A percentile compares a stretch with the other conserved stretches of the same genome.
phyloP scores from a whole-genome alignment of 805 yeast genomes.

The Candida anglica region DNA sequence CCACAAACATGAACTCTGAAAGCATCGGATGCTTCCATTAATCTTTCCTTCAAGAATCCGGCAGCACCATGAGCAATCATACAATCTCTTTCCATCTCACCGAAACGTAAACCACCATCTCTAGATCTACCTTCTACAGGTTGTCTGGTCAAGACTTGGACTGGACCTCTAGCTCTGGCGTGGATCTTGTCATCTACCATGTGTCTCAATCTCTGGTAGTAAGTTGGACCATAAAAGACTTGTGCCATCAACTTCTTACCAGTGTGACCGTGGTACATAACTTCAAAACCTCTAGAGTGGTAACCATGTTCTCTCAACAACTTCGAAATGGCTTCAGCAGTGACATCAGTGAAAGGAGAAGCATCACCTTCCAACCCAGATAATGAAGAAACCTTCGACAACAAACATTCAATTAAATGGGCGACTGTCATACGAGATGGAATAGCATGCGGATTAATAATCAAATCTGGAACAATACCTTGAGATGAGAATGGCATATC shows the following conservation, averaged over 20 bases:
- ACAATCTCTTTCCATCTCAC: conserved; percentile 99
- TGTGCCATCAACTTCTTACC: conserved; percentile 98
- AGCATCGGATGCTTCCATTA: conserved; percentile 99
- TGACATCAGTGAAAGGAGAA: conserved; percentile 96
- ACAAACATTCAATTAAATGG: conserved; percentile 95
- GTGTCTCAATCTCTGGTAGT: conserved; percentile 96
- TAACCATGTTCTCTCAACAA: conserved; percentile 92
- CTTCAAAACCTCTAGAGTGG: conserved; percentile 97
- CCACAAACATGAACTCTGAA: conserved; percentile 98
- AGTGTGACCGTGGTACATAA: conserved; percentile 98
- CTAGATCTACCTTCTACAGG: conserved; percentile 99
- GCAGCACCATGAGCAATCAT: conserved; percentile 99
- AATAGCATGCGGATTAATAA: conserved; percentile 98
- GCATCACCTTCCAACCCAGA: conserved; percentile 99
- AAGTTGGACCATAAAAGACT: conserved; percentile 99
- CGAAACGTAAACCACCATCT: conserved; percentile 99
- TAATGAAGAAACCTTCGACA: conserved; percentile 90
- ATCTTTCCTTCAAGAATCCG: conserved; percentile 92
- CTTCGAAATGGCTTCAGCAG: conserved; percentile 94
- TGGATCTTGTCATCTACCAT: conserved; percentile 99
- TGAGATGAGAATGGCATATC: conserved; percentile 97
- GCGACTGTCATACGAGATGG: conserved; percentile 99
- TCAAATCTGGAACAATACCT: conserved; percentile 95
- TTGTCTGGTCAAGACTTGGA: conserved; percentile 95
- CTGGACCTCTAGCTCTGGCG: conserved; percentile 99